A percentile compares a stretch with the other conserved stretches of the same genome.
Evolutionary conservation across 2,329 filamentous ascomycete species (phyloP).

Genomic region (Xylariomycetidae sp.): DNA sequence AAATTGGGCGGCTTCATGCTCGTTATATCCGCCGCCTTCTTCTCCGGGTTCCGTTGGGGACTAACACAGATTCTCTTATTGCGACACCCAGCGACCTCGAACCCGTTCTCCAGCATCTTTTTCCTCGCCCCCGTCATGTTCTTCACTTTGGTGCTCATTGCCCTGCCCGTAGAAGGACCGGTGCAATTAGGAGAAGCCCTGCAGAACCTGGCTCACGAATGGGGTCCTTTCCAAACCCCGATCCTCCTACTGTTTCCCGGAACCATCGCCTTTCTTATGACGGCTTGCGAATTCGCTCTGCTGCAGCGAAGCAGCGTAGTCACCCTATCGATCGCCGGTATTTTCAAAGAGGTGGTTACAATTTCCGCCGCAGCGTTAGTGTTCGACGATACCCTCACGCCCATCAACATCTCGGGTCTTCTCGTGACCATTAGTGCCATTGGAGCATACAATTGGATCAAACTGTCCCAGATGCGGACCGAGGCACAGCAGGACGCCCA

Average conservation of each 20-base stretch:
- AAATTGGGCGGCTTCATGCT: constrained; percentile 80
- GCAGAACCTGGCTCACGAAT: constrained; percentile 54
- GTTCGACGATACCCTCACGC: constrained; percentile 81
- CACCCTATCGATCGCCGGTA: constrained; percentile 91
- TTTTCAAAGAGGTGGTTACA: constrained; percentile 98
- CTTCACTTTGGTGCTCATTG: constrained; percentile 68
- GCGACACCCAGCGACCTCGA: constrained; percentile 88
- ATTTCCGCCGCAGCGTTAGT: constrained; percentile 82
- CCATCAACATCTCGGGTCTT: constrained; percentile 81
- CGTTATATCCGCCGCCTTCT: constrained; percentile 89
- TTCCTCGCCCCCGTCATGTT: constrained; percentile 99
- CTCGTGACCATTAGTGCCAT: constrained; percentile 87
- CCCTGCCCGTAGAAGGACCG: constrained; percentile 80
- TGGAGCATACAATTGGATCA: constrained; percentile 87
- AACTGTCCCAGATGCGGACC: constrained; percentile 80
- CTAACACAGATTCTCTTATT: constrained; percentile 95
- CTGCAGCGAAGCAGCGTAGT: constrained; percentile 94
- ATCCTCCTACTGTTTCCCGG: constrained; percentile 84
- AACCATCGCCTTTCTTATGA: constrained; percentile 91
- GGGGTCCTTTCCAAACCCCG: constrained; percentile 61
- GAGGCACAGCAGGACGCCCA: constrained; percentile 64
- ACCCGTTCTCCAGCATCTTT: constrained; percentile 95
- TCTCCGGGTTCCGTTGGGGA: constrained; percentile 96
- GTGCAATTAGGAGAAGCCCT: constrained; percentile 61
- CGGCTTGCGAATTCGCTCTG: constrained; percentile 88